Base-by-base conservation (phyloP, 192 early-diverging fungal genomes). In the Coemansia sp. region DNA sequence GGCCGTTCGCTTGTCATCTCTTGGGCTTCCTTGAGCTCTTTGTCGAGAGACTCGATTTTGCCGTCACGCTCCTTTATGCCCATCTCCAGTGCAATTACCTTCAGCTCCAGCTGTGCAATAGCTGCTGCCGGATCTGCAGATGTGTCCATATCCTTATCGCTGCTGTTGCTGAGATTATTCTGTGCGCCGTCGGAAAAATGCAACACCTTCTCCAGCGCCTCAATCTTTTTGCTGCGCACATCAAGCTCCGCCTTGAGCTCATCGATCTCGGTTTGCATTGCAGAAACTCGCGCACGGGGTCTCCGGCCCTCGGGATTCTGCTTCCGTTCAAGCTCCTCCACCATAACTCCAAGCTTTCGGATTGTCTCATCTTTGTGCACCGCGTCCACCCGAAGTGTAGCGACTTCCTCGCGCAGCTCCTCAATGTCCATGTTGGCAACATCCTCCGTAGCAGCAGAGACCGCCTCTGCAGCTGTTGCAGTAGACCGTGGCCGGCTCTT, bases 341-440 rank as follows among this genome's bases (percentile, higher is more conserved):
- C 63, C 65, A 71, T 46, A 10, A 81, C 78, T 0, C 63, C 64
- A 29, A 67, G 64, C 7, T 63, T 46, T 16, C 77, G 70, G 46
- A 79, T 79, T 1, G 77, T 79, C 64, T 79, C 77, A 26, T 79
- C 67, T 43, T 72, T 72, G 66, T 79, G 77, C 48, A 79, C 77
- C 7, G 77, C 71, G 37, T 79, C 77, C 7, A 66, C 65, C 13
- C 77, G 67, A 49, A 79, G 64, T 12, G 35, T 29, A 12, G 57
- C 62, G 9, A 79, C 77, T n/a, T 79, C 77, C 25, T 57, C 65
- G 10, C 77, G 77, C 53, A 79, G 60, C 40, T 79, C 77, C 6
- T 67, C 77, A 5, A 72, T 18, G 48, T 43, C 64, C 77, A 79
- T 79, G 12, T 63, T 58, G 12, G 60, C 77, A 16, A 79, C 67